These are phyloP conservation scores for Dicorynia guianensis DNA, from an alignment of 306 rosid genomes.

Conservation along the genomic window DNA sequence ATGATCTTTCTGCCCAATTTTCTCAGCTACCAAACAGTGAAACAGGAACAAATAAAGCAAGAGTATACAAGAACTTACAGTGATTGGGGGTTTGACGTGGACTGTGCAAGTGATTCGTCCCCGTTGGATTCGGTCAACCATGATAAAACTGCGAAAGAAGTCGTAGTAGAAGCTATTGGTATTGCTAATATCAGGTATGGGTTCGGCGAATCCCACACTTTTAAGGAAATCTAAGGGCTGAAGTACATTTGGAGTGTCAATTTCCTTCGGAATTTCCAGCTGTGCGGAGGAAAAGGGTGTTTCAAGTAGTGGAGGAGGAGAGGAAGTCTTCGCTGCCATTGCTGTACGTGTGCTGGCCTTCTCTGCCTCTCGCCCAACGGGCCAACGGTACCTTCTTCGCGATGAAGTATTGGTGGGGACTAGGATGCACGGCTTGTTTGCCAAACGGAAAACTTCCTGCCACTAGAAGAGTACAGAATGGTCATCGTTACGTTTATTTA, in stretches of 20 bases:
- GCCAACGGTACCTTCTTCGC: too few relatives aligned
- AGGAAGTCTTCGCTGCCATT: constrained; percentile 12
- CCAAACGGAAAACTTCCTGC: too few relatives aligned
- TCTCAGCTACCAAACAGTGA: neutral
- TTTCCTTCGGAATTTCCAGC: neutral
- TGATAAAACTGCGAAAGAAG: constrained; percentile 30
- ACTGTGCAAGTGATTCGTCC: constrained; percentile 46
- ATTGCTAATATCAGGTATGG: constrained; percentile 40
- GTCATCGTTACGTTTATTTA: too few relatives aligned
- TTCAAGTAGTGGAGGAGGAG: neutral
- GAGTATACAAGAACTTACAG: constrained; percentile 20
- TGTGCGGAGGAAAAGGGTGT: neutral
- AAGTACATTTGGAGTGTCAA: constrained; percentile 26
- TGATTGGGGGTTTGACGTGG: constrained; percentile 31
- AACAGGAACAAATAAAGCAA: neutral
- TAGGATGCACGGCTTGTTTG: too few relatives aligned
- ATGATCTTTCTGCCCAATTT: neutral
- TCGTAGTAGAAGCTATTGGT: constrained; percentile 34
- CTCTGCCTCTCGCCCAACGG: too few relatives aligned
- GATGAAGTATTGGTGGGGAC: too few relatives aligned
- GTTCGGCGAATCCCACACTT: neutral
- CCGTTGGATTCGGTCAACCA: constrained; percentile 32
- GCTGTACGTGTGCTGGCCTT: neutral
- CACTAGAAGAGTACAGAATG: too few relatives aligned
- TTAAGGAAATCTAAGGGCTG: neutral